Base-by-base conservation (phyloP, 768 basidiomycete species). In the Rhizopogon sp. region DNA sequence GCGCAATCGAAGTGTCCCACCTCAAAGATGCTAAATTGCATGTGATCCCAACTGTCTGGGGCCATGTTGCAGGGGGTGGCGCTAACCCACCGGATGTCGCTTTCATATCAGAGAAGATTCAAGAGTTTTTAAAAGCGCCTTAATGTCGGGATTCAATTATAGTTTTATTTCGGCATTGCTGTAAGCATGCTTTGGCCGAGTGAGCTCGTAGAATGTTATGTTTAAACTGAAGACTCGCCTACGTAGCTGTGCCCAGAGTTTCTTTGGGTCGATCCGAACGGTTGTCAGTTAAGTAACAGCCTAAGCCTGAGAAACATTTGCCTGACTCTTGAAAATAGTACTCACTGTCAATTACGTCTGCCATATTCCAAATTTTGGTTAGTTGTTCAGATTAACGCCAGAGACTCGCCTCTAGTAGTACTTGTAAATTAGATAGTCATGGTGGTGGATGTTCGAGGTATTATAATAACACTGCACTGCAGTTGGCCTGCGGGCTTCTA, bases 11-110 rank as follows among this genome's bases (percentile, higher is more conserved):
- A 60, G 67, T 81, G 16, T 66, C 70, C 0, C 64, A 70, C 43
- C 64, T 81, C 63, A 67, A 59, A 51, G 74, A 76, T 53, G 73
- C 78, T 4, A 72, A 70, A 29, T 66, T 83, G 16, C 74, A 77
- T 2, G 67, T 83, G n/a, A 83, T 83, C 54, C 73, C 77, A 52
- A 79, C 80, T 1, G 70, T 78, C 37, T 83, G 78, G 80, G 83
- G 83, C 8, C 83, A 85, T 66, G 73, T 78, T 63, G 79, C 76
- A 44, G 80, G 79, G 25, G 77, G 77, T 42, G 75, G 76, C 16
- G 57, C 71, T 2, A 78, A 77, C 56, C 55, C 62, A 3, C 49
- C 60, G 0, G 79, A 81, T 42, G 66, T 69, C 39, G 61, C 60
- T 37, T 80, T 80, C 58, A 72, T 82, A 33, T 64, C 68, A 43